Base-by-base conservation (phyloP, 345 rosid genomes). In the Boechera retrofracta region DNA sequence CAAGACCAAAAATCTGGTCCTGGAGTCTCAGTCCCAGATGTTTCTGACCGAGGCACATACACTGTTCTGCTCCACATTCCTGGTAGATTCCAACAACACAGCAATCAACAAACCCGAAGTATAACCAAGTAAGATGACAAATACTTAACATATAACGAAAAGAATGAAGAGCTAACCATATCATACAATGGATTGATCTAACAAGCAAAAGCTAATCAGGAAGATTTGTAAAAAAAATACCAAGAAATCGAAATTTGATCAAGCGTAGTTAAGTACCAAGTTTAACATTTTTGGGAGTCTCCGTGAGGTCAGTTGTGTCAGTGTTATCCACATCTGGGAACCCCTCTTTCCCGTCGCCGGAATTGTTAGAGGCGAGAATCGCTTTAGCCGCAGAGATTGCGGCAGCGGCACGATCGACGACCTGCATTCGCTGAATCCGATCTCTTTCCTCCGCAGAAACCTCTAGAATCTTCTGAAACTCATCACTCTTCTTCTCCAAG, bases 1-100 rank as follows among this genome's bases (percentile, higher is more conserved):
- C 98, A 90, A 7, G 96, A 89, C 98, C 97, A 94, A 82, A 94
- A 94, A 72, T 94, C 97, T 1, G 98, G 98, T 66, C 98, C 96
- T 29, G 97, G 96, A 28, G 87, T 84, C 72, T 59, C 82, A 15
- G 80, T 73, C 29, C 86, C 86, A 54, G 96, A 79, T 51, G 75
- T 71, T 62, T 81, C 85, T 0, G 89, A 72, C 35, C 39, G 35
- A 57, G 91, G 83, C 58, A 87, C 79, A 41, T 83, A 62, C 7
- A 83, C 81, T 47, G 81, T 75, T 35, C 76, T 82, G 48, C 64
- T 79, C 70, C 80, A 74, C 35, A 32, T 44, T 71, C 89, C 94
- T 89, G 68, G 10, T 74, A 8, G 5, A 59, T 39, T 39, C 69
- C 79, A 39, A 67, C 35, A 75, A 29, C 11, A 58, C 4, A 9